These are phyloP conservation scores for Myxozyma geophila DNA, from an alignment of 805 yeast species.

Conservation along the genomic window DNA sequence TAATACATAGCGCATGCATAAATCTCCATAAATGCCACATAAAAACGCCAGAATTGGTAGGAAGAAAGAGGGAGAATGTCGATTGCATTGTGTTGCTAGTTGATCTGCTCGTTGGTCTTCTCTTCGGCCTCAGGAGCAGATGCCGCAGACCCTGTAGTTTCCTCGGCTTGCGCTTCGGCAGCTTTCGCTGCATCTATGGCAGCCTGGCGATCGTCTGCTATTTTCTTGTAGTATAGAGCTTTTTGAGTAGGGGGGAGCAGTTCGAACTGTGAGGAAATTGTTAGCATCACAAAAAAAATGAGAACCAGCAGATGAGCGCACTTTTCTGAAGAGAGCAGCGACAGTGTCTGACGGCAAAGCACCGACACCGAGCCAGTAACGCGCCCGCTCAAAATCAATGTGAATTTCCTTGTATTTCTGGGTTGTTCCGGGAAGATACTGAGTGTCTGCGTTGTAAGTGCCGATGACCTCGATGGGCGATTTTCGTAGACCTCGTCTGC, in stretches of 20 bases:
- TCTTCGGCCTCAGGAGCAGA: not conserved
- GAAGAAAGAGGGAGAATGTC: not conserved
- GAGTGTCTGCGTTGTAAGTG: constrained; percentile 84
- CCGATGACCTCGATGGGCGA: constrained; percentile 92
- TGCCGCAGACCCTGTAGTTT: not conserved
- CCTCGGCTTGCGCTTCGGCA: not conserved
- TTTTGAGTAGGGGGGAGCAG: constrained; percentile 16
- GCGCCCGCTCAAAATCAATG: constrained; percentile 84
- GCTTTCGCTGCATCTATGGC: no score
- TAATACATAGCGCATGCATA: not conserved
- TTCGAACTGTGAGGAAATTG: constrained; percentile 1
- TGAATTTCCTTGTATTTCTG: constrained; percentile 76
- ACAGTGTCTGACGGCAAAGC: constrained; percentile 92
- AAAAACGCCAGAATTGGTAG: not conserved
- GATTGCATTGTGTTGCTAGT: not conserved
- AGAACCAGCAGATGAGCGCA: not conserved
- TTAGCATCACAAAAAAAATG: not conserved
- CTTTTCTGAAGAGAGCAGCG: constrained; percentile 72
- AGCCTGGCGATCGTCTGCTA: not conserved
- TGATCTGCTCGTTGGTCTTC: not conserved
- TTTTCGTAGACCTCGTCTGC: constrained; percentile 29
- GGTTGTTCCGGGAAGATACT: constrained; percentile 59
- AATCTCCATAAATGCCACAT: not conserved
- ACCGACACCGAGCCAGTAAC: constrained; percentile 97
- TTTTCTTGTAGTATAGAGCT: not conserved